These are phyloP conservation scores for Pythium phragmitis DNA, from an alignment of 352 stramenopile genomes.

Conservation along the genomic window DNA sequence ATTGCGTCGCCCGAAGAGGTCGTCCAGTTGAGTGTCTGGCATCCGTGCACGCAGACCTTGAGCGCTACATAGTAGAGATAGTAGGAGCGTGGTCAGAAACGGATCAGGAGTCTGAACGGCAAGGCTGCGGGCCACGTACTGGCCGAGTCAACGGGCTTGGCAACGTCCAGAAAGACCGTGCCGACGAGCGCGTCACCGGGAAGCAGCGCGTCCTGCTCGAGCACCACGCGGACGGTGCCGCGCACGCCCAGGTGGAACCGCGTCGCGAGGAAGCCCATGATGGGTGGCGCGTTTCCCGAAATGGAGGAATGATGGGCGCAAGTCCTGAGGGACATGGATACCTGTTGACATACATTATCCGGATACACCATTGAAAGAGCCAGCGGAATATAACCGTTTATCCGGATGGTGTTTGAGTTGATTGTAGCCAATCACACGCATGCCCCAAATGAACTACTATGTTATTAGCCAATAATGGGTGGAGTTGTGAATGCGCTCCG, in stretches of 20 bases:
- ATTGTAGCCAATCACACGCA: background rate
- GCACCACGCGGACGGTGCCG: slow-evolving; percentile 2
- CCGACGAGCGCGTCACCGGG: slow-evolving; percentile 2
- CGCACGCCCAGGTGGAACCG: slow-evolving; percentile 2
- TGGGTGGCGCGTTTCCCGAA: background rate
- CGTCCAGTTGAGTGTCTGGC: slow-evolving; percentile 9
- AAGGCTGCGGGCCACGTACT: background rate
- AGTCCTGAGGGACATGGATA: background rate
- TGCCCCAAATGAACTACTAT: no score
- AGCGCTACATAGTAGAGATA: background rate
- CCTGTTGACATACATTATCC: background rate
- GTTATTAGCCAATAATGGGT: no score
- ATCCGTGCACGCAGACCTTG: background rate
- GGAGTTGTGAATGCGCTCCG: no score
- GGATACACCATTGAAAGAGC: background rate
- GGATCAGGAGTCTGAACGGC: background rate
- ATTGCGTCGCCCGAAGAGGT: slow-evolving; percentile 7
- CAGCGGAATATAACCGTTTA: background rate
- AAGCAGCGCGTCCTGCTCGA: slow-evolving; percentile 4
- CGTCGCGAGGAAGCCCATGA: slow-evolving; percentile 2
- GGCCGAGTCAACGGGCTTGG: slow-evolving; percentile 4
- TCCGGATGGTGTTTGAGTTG: background rate
- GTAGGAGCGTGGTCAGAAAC: background rate
- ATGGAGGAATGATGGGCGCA: background rate
- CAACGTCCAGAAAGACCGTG: background rate